A percentile compares a stretch with the other conserved stretches of the same genome.
These are phyloP conservation scores for Phialocephala sp. DNA, from an alignment of 2,329 filamentous ascomycete genomes.

Conservation along the genomic window DNA sequence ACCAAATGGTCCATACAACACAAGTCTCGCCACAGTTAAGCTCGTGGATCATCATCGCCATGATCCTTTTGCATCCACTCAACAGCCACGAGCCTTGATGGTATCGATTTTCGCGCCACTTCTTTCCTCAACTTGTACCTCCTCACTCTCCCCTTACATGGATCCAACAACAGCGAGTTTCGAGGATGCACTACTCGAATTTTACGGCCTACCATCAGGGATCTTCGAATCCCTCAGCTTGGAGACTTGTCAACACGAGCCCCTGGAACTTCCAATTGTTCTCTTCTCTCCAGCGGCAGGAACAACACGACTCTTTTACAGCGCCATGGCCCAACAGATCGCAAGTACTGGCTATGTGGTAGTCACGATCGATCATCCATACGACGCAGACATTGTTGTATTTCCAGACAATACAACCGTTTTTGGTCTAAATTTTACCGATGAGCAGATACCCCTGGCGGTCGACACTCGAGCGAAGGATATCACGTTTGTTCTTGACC, in stretches of 20 bases:
- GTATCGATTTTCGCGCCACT: constrained; percentile 40
- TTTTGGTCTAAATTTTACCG: constrained; percentile 26
- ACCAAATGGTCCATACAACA: constrained; percentile 29
- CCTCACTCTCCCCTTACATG: constrained; percentile 37
- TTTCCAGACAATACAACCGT: constrained; percentile 40
- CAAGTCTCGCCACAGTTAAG: constrained; percentile 23
- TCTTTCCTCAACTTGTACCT: constrained; percentile 22
- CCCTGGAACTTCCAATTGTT: constrained; percentile 37
- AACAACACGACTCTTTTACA: constrained; percentile 42
- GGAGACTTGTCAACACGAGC: constrained; percentile 28
- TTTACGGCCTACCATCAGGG: constrained; percentile 38
- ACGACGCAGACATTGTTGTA: constrained; percentile 44
- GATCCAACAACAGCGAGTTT: constrained; percentile 40
- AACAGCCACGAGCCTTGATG: constrained; percentile 37
- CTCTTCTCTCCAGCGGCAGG: constrained; percentile 44
- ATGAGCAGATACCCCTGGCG: constrained; percentile 24
- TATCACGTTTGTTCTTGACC: constrained; percentile 37
- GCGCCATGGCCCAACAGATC: constrained; percentile 40
- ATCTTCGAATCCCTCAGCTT: constrained; percentile 39
- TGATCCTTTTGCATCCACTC: constrained; percentile 39
- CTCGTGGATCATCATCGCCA: constrained; percentile 35
- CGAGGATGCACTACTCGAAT: constrained; percentile 27
- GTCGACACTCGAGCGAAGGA: constrained; percentile 33
- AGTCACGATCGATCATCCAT: constrained; percentile 46
- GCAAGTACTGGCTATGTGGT: constrained; percentile 45